These are phyloP conservation scores for Backusella luteola DNA, from an alignment of 192 early-diverging fungal genomes.

Conservation along the genomic window DNA sequence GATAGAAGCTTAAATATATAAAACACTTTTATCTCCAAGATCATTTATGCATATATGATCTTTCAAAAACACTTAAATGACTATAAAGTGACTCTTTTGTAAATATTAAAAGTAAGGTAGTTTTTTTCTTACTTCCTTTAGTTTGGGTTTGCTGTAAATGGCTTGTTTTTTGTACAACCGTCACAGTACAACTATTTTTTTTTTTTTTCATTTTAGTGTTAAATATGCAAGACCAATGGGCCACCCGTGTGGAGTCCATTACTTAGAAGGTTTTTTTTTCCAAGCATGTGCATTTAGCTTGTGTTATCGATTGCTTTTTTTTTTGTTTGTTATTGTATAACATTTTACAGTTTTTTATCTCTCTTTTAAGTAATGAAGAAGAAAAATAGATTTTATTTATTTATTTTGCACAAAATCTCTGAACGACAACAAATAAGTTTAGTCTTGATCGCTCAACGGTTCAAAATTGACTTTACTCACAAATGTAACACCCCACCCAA, in stretches of 20 bases:
- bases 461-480: not conserved
- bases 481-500: not conserved
- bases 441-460: not conserved
- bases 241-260: not conserved
- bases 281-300: not conserved
- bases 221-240: not conserved
- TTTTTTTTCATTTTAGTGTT: not conserved
- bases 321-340: not conserved
- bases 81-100: not conserved
- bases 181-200: not conserved
- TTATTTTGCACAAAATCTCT: not conserved
- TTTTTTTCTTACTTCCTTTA: not conserved
- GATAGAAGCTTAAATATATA: not conserved
- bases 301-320: not conserved
- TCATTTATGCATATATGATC: not conserved
- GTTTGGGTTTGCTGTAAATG: not conserved
- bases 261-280: not conserved
- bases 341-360: not conserved
- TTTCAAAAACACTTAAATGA: not conserved
- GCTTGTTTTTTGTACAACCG: slow-evolving; percentile 3
- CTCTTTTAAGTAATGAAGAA: not conserved
- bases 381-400: not conserved
- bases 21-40: not conserved
- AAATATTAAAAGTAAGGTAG: not conserved
- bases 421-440: not conserved